These are phyloP conservation scores for Boletus insuetus DNA, from an alignment of 768 basidiomycete genomes.

Conservation along the genomic window DNA sequence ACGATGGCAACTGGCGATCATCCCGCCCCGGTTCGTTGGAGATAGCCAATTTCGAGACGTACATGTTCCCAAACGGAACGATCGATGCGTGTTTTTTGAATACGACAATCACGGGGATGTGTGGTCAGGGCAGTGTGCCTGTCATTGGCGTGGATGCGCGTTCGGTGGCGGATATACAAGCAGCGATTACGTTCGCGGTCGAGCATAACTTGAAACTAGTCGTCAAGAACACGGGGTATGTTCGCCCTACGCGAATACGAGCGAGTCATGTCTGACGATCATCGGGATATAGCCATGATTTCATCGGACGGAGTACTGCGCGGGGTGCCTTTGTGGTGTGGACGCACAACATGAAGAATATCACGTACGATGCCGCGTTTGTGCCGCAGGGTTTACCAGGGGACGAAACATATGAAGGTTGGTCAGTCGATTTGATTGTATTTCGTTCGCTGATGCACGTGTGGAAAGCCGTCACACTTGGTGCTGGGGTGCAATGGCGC, in stretches of 20 bases:
- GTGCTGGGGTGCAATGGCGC: slow-evolving; percentile 48
- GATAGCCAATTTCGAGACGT: slow-evolving; percentile 32
- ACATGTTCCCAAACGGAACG: slow-evolving; percentile 41
- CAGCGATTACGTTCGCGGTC: slow-evolving; percentile 20
- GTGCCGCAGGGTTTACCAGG: slow-evolving; percentile 30
- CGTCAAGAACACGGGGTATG: slow-evolving; percentile 26
- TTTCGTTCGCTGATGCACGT: neutral
- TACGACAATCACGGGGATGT: slow-evolving; percentile 23
- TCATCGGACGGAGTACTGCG: slow-evolving; percentile 38
- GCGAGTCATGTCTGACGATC: neutral
- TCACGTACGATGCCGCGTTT: slow-evolving; percentile 32
- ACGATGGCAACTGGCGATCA: slow-evolving; percentile 40
- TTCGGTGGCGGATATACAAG: slow-evolving; percentile 18
- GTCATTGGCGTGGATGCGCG: slow-evolving; percentile 22
- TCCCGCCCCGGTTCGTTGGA: slow-evolving; percentile 42
- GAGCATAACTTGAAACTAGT: slow-evolving; percentile 16
- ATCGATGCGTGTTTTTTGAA: slow-evolving; percentile 39
- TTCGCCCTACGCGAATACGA: neutral
- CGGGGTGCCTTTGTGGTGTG: slow-evolving; percentile 39
- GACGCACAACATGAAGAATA: slow-evolving; percentile 41
- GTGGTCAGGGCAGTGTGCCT: slow-evolving; percentile 21
- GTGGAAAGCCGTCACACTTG: slow-evolving; percentile 27
- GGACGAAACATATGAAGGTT: slow-evolving; percentile 4
- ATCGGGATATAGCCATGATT: slow-evolving; percentile 32
- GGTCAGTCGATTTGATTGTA: slow-evolving; percentile 1